Evolutionary conservation across 352 stramenopile genomes (phyloP).

Genomic region (Phytophthora niederhauseri): DNA sequence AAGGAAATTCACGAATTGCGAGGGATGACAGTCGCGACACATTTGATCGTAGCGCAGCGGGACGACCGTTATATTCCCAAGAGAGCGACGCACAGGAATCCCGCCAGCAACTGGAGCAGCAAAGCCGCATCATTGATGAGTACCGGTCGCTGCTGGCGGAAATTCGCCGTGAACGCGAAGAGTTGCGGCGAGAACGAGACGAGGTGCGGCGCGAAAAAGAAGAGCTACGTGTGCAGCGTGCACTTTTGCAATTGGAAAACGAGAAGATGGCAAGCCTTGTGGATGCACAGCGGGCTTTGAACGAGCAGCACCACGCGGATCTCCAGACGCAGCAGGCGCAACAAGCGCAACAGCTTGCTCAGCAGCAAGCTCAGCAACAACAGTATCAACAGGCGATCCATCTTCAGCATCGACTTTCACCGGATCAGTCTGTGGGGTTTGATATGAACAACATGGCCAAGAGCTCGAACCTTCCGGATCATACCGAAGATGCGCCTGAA

Average conservation of each 20-base stretch:
- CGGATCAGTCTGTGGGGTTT: constrained; percentile 25
- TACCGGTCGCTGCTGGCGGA: constrained; percentile 69
- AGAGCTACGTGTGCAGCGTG: constrained; percentile 70
- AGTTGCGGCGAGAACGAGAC: constrained; percentile 72
- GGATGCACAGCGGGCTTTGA: constrained; percentile 61
- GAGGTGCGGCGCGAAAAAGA: constrained; percentile 73
- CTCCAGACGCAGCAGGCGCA: constrained; percentile 40
- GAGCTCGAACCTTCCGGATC: constrained; percentile 4
- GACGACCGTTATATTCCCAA: constrained; percentile 13
- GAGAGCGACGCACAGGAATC: constrained; percentile 25
- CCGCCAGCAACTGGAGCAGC: constrained; percentile 30
- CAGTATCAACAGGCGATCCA: constrained; percentile 32
- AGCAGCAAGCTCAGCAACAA: constrained; percentile 16
- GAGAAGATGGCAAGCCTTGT: constrained; percentile 72
- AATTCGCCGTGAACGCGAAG: constrained; percentile 76
- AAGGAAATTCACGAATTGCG: constrained; percentile 10
- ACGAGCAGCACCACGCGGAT: constrained; percentile 63
- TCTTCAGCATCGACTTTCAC: constrained; percentile 25
- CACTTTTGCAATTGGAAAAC: constrained; percentile 75
- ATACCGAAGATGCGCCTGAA: constrained; percentile 14
- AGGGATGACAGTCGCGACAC: constrained; percentile 18
- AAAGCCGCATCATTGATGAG: constrained; percentile 55
- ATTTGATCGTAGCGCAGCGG: constrained; percentile 18
- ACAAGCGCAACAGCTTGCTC: constrained; percentile 29
- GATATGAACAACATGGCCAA: constrained; percentile 10